Evolutionary conservation across 1,139 yeast species (phyloP).

Genomic region (Entelexis sorbosivorans): DNA sequence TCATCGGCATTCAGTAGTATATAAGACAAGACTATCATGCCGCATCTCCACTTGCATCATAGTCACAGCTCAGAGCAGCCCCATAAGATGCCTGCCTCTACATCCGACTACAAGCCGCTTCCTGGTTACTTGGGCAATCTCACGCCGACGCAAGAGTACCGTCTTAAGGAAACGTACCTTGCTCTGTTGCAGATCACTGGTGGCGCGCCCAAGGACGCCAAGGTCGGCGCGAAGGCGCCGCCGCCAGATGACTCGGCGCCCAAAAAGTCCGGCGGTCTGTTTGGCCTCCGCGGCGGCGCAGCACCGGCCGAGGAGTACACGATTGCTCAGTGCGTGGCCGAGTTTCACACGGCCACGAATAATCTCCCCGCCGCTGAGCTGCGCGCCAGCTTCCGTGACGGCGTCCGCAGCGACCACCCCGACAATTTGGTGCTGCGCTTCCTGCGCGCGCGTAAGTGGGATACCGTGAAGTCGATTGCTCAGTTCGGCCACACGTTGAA

Average conservation of each 20-base stretch:
- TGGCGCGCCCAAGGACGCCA: slow-evolving; percentile 16
- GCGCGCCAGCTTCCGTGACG: slow-evolving; percentile 42
- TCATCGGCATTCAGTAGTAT: background rate
- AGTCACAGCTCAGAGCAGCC: background rate
- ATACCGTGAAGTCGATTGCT: slow-evolving; percentile 47
- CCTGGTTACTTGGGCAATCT: slow-evolving; percentile 51
- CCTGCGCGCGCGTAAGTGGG: slow-evolving; percentile 65
- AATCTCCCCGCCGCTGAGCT: slow-evolving; percentile 36
- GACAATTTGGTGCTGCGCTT: slow-evolving; percentile 60
- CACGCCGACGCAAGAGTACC: slow-evolving; percentile 50
- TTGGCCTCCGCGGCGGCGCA: slow-evolving; percentile 23
- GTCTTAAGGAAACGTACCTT: slow-evolving; percentile 68
- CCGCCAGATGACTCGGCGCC: slow-evolving; percentile 13
- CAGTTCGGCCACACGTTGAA: slow-evolving; percentile 57
- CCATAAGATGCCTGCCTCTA: background rate
- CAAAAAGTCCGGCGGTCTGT: slow-evolving; percentile 26
- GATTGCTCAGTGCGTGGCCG: slow-evolving; percentile 16
- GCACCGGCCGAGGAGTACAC: slow-evolving; percentile 1
- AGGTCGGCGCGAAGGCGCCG: slow-evolving; percentile 12
- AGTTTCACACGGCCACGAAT: slow-evolving; percentile 22
- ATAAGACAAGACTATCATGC: background rate
- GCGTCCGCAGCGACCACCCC: slow-evolving; percentile 56
- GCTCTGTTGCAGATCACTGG: slow-evolving; percentile 38
- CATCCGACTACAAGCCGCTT: slow-evolving; percentile 5
- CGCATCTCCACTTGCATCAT: background rate